Conservation (phyloP, 192 early-diverging fungal species). For the Linnemannia exigua region DNA sequence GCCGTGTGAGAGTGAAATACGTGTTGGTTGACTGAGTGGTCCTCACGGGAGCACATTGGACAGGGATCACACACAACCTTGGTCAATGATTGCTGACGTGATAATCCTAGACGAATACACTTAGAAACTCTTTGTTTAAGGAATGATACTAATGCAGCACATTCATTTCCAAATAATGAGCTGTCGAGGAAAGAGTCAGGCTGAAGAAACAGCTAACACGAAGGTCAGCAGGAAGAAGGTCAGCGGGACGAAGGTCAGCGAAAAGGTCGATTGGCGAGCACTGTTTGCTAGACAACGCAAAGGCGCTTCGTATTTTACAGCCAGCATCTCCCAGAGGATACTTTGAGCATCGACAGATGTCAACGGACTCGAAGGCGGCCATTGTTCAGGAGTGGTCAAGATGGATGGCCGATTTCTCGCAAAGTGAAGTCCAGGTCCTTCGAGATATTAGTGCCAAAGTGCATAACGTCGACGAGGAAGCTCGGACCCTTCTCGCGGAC, state of each 20-base stretch:
- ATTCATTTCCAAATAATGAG: constrained; percentile 13
- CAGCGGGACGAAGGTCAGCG: background rate
- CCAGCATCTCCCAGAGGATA: constrained; percentile 26
- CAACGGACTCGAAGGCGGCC: constrained; percentile 17
- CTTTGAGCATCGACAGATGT: constrained; percentile 35
- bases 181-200: background rate
- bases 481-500: constrained; percentile 29
- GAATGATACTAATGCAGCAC: constrained; percentile 22
- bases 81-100: constrained; percentile 40
- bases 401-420: constrained; percentile 13
- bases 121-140: constrained; percentile 9
- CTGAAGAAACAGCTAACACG: background rate
- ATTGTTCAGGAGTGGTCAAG: constrained; percentile 30
- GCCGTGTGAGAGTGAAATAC: constrained; percentile 43
- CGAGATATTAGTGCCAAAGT: constrained; percentile 21
- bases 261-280: constrained; percentile 29
- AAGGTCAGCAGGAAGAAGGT: background rate
- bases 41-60: constrained; percentile 37
- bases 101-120: constrained; percentile 14
- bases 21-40: constrained; percentile 45
- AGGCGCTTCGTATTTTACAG: constrained; percentile 28
- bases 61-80: constrained; percentile 38
- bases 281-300: constrained; percentile 15
- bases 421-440: constrained; percentile 25
- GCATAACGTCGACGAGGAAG: constrained; percentile 30